A percentile compares a stretch with the other conserved stretches of the same genome.
These are phyloP conservation scores for Pseudevernia furfuracea DNA, from an alignment of 495 filamentous ascomycete genomes.

Conservation along the genomic window DNA sequence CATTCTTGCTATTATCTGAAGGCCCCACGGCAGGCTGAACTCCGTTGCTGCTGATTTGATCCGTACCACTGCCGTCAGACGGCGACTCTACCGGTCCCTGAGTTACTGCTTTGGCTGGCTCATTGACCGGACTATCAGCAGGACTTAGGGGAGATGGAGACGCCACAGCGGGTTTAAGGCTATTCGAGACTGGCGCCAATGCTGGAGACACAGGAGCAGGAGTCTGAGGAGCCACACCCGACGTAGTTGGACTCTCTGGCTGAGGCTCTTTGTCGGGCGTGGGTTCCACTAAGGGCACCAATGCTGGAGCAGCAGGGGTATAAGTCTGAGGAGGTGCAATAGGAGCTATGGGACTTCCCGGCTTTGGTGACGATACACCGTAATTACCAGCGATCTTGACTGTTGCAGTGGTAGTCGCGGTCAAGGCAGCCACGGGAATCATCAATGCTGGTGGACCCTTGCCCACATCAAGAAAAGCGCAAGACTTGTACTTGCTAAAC, in stretches of 20 bases:
- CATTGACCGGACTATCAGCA: not conserved
- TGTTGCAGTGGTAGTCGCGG: not conserved
- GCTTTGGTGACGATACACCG: not conserved
- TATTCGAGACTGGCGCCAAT: not conserved
- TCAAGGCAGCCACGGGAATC: not conserved
- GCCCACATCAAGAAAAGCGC: not conserved
- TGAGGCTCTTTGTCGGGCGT: not conserved
- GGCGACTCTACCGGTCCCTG: not conserved
- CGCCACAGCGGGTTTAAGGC: not conserved
- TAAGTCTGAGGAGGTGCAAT: not conserved
- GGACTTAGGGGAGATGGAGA: not conserved
- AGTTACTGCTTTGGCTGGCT: not conserved
- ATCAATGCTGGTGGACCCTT: conserved; percentile 2
- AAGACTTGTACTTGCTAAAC: conserved; percentile 1
- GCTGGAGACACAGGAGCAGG: not conserved
- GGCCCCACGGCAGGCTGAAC: not conserved
- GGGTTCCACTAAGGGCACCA: not conserved
- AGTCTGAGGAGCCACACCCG: not conserved
- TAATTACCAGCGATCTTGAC: not conserved
- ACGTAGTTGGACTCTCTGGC: not conserved
- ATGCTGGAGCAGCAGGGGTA: not conserved
- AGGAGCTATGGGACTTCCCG: not conserved
- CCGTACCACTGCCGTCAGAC: not conserved
- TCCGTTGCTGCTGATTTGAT: not conserved
- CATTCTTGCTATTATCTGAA: not conserved